phyloP scores from a whole-genome alignment of 2,329 filamentous ascomycete genomes.

The Talaromyces sp. region DNA sequence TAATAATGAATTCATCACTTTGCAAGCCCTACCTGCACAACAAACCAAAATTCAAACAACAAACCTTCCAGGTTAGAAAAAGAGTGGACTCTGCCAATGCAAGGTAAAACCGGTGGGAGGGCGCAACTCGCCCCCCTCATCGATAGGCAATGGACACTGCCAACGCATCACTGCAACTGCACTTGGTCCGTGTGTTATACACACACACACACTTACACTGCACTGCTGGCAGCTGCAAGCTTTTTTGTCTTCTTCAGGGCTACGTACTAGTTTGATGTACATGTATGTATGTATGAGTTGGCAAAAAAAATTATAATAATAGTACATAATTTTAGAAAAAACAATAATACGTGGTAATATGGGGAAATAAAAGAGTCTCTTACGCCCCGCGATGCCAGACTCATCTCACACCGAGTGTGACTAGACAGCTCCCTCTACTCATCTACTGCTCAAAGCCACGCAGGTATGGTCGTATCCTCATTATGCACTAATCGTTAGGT shows the following conservation, averaged over 20 bases:
- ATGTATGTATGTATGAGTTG: neutral
- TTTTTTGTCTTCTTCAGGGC: neutral
- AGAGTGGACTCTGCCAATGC: neutral
- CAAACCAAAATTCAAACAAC: too few species aligned
- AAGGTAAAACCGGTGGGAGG: neutral
- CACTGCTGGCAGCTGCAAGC: too few species aligned
- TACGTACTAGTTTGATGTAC: neutral
- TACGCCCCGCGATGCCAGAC: neutral
- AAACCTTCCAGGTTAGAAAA: too few species aligned
- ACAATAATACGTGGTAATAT: neutral
- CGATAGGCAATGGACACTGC: conserved; percentile 14
- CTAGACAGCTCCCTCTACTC: neutral
- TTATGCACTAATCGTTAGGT: neutral
- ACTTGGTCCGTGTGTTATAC: conserved; percentile 14
- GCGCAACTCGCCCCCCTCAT: neutral
- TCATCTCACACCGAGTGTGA: neutral
- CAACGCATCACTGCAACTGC: conserved; percentile 16
- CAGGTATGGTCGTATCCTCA: neutral
- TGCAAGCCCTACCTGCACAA: too few species aligned
- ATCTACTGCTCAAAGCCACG: neutral
- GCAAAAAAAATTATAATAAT: neutral
- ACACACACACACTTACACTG: neutral
- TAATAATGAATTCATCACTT: too few species aligned
- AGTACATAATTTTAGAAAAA: neutral
- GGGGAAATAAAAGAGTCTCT: neutral